A percentile compares a stretch with the other conserved stretches of the same genome.
Conservation (phyloP, 1,284 basidiomycete genomes). For the Sphagnurus paluster region DNA sequence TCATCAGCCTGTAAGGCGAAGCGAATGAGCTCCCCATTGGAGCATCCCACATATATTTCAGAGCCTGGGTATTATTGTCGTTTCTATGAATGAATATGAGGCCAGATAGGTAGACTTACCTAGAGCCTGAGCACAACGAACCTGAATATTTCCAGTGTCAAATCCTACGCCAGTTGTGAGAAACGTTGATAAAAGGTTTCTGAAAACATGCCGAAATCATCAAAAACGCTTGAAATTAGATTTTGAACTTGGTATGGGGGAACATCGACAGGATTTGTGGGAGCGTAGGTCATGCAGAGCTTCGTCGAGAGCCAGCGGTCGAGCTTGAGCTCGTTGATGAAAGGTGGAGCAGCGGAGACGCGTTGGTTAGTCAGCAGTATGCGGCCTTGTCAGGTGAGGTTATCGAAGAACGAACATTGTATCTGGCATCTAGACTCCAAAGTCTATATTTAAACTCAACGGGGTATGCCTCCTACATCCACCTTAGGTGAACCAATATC, state of each 20-base stretch:
- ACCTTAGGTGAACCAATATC: constrained; percentile 3
- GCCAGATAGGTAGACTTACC: constrained; percentile 30
- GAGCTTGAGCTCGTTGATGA: constrained; percentile 2
- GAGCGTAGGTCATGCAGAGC: constrained; percentile 26
- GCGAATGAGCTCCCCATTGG: constrained; percentile 69
- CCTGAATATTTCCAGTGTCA: constrained; percentile 24
- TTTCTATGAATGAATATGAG: background rate
- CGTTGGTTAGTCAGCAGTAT: constrained; percentile 16
- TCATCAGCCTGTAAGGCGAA: constrained; percentile 62
- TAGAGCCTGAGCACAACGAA: constrained; percentile 48
- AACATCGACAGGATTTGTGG: constrained; percentile 42
- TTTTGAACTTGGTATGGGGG: constrained; percentile 62
- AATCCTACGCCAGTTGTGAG: constrained; percentile 10
- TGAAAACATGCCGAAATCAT: constrained; percentile 25
- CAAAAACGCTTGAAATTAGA: constrained; percentile 45
- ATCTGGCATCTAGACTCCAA: background rate
- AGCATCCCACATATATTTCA: constrained; percentile 75
- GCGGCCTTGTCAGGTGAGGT: constrained; percentile 3
- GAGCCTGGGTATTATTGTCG: constrained; percentile 41
- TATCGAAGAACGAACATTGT: background rate
- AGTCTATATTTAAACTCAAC: constrained; percentile 10
- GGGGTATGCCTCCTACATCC: constrained; percentile 12
- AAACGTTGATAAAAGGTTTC: background rate
- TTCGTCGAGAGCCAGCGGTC: background rate
- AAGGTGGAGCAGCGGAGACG: background rate